Conservation (phyloP, 495 filamentous ascomycete species). For the Talaromyces ruber region DNA sequence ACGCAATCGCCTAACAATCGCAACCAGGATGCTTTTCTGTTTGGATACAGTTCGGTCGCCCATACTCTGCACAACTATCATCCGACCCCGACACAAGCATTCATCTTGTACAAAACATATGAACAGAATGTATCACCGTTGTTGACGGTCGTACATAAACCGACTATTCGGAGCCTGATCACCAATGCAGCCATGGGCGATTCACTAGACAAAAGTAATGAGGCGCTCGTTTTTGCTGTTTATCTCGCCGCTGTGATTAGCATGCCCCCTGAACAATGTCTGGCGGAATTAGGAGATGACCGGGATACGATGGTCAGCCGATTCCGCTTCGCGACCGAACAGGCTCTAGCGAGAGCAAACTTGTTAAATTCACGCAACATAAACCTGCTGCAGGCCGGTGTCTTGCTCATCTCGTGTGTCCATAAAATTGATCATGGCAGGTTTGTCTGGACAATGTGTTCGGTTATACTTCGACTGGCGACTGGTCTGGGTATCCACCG, state of each 20-base stretch:
- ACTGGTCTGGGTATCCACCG: slow-evolving; percentile 75
- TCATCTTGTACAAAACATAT: slow-evolving; percentile 61
- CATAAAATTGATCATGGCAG: slow-evolving; percentile 57
- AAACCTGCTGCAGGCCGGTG: slow-evolving; percentile 67
- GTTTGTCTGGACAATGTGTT: slow-evolving; percentile 61
- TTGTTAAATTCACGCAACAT: slow-evolving; percentile 69
- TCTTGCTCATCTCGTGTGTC: slow-evolving; percentile 60
- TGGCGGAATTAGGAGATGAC: slow-evolving; percentile 25
- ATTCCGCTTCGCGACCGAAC: slow-evolving; percentile 75
- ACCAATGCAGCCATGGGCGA: slow-evolving; percentile 37
- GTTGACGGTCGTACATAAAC: slow-evolving; percentile 59
- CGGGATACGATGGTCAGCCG: slow-evolving; percentile 41
- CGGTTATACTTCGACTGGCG: slow-evolving; percentile 68
- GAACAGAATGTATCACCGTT: slow-evolving; percentile 64
- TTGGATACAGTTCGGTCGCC: slow-evolving; percentile 57
- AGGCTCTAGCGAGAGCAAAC: slow-evolving; percentile 65
- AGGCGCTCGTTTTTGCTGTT: slow-evolving; percentile 70
- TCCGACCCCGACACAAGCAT: slow-evolving; percentile 53
- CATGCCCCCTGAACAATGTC: slow-evolving; percentile 41
- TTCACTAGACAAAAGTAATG: slow-evolving; percentile 48
- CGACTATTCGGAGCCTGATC: slow-evolving; percentile 44
- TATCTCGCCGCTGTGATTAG: slow-evolving; percentile 70
- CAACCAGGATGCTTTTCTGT: slow-evolving; percentile 56
- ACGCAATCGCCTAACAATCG: slow-evolving; percentile 27
- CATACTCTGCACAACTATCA: slow-evolving; percentile 37